Base-by-base conservation (phyloP, 2,329 filamentous ascomycete genomes). In the Phaeoacremonium minimum region DNA sequence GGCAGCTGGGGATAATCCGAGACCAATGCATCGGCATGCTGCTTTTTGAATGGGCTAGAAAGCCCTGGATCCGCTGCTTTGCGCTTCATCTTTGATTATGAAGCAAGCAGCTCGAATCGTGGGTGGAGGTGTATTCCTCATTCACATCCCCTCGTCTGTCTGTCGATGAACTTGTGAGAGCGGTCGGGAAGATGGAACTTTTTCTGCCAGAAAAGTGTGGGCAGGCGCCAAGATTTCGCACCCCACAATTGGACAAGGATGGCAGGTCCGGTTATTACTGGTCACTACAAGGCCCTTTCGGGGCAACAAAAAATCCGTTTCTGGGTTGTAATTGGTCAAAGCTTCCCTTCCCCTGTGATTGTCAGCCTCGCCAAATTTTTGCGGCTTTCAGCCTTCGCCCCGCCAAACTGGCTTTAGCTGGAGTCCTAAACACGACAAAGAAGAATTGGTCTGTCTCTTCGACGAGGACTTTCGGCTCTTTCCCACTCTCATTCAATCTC, bases 41-140 rank as follows among this genome's bases (percentile, higher is more conserved):
- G 30, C 11, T 33, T 33, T 14, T 36, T 41, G 8, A 19, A 33
- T 32, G 19, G 22, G 18, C 26, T 28, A 18, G 31, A 12, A 13
- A 5, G 18, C 15, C 19, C 30, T 15, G 33, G 32, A 14, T 33
- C 30, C 7, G 26, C 30, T 18, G 30, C 35, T 32, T 41, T 34
- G 22, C 41, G 38, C 35, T 43, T 43, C 38, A 41, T 41, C 17
- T 33, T 43, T 30, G 20, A 26, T 26, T 26, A 26, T 26, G 9
- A n/a, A n/a, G n/a, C n/a, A n/a, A n/a, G n/a, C n/a, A n/a, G n/a
- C n/a, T n/a, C n/a, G n/a, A n/a, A n/a, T n/a, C n/a, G n/a, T n/a
- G n/a, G n/a, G n/a, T n/a, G n/a, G n/a, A n/a, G n/a, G n/a, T n/a
- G n/a, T n/a, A n/a, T n/a, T n/a, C n/a, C n/a, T n/a, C n/a, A n/a